phyloP scores from a whole-genome alignment of 2,329 filamentous ascomycete species.

The Ilyonectria mors-panacis region DNA sequence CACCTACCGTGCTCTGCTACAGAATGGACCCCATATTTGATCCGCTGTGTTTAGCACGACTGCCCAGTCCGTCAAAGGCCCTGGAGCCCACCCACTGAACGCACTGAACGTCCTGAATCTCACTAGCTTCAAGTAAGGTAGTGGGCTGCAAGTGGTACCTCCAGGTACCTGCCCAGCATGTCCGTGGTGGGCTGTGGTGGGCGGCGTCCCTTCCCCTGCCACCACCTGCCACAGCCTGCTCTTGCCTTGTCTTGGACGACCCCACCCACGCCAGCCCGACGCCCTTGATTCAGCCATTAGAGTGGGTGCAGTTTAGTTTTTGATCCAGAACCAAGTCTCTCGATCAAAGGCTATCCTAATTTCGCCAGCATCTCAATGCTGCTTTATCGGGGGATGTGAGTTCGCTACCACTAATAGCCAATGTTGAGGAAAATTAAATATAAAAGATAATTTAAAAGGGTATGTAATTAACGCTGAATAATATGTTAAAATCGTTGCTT shows the following conservation, averaged over 20 bases:
- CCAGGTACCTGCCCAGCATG: slow-evolving; percentile 24
- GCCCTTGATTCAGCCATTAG: slow-evolving; percentile 18
- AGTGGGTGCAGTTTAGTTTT: background rate
- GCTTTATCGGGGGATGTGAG: no score
- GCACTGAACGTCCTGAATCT: background rate
- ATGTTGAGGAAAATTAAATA: no score
- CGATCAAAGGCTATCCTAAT: no score
- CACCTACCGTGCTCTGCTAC: slow-evolving; percentile 20
- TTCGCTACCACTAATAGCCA: no score
- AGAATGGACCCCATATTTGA: background rate
- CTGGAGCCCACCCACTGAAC: background rate
- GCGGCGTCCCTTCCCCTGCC: slow-evolving; percentile 13
- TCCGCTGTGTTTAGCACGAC: background rate
- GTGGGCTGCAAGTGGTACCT: slow-evolving; percentile 2
- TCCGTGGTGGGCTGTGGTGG: slow-evolving; percentile 13
- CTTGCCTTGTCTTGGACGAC: slow-evolving; percentile 8
- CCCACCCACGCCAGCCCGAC: slow-evolving; percentile 11
- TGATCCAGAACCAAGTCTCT: no score
- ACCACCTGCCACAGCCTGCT: slow-evolving; percentile 24
- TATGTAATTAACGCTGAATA: no score
- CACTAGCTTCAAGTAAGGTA: slow-evolving; percentile 4
- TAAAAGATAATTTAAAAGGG: no score
- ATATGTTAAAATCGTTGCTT: background rate
- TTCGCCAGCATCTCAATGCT: no score
- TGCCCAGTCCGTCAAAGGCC: background rate